These are phyloP conservation scores for Boeremia lycopersici DNA, from an alignment of 2,329 filamentous ascomycete species.

Conservation along the genomic window DNA sequence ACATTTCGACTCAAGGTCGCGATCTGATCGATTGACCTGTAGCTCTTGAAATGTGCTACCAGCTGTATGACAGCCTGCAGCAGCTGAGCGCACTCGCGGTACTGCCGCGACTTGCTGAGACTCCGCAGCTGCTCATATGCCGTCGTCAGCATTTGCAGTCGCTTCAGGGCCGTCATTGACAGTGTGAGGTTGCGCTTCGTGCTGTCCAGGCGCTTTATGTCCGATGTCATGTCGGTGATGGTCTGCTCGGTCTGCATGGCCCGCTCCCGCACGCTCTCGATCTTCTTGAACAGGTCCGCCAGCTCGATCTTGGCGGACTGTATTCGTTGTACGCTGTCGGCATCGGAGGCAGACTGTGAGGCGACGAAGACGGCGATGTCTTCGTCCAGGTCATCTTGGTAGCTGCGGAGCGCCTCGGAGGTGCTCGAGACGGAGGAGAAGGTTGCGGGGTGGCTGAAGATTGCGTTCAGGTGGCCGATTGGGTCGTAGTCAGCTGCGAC, in stretches of 20 bases:
- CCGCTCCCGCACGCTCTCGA: constrained; percentile 87
- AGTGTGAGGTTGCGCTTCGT: constrained; percentile 96
- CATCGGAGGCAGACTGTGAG: constrained; percentile 81
- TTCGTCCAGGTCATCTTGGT: constrained; percentile 81
- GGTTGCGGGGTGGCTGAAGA: constrained; percentile 89
- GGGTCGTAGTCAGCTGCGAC: constrained; percentile 83
- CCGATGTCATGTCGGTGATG: constrained; percentile 98
- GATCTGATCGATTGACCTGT: constrained; percentile 97
- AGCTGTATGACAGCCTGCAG: constrained; percentile 95
- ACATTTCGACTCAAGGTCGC: constrained; percentile 91
- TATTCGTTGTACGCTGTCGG: constrained; percentile 88
- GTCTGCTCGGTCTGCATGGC: constrained; percentile 92
- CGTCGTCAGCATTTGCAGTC: constrained; percentile 97
- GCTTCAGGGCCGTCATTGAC: constrained; percentile 96
- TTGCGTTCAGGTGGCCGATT: constrained; percentile 87
- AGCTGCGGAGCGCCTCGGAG: constrained; percentile 72
- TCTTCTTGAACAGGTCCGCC: constrained; percentile 87
- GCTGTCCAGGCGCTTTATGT: constrained; percentile 95
- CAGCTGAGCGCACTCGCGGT: constrained; percentile 91
- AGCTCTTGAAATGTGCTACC: constrained; percentile 98
- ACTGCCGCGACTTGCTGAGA: constrained; percentile 84
- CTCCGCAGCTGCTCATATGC: constrained; percentile 95
- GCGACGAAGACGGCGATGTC: constrained; percentile 76
- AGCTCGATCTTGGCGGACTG: constrained; percentile 89
- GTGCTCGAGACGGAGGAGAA: constrained; percentile 77